phyloP scores from a whole-genome alignment of 192 early-diverging fungal species.

The Coemansia asiatica region DNA sequence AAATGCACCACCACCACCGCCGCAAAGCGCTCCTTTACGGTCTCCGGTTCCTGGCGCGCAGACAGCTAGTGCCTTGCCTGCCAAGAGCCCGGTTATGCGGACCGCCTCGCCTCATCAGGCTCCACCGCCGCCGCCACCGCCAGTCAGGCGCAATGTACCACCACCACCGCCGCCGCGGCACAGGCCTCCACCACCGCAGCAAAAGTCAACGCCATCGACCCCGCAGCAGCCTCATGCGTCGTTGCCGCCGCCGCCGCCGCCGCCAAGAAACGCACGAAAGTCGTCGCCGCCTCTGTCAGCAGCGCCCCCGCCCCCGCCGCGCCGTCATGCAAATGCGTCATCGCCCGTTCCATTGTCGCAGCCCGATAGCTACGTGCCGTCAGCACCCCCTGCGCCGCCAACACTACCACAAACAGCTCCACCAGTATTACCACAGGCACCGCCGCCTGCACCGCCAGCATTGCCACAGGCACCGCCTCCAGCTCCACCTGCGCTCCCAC shows the following conservation, averaged over 20 bases:
- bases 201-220: neutral
- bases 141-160: conserved; percentile 14
- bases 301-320: conserved; percentile 28
- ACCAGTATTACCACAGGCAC: conserved; percentile 13
- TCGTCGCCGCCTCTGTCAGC: conserved; percentile 17
- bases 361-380: conserved; percentile 9
- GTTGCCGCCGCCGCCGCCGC: conserved; percentile 21
- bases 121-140: conserved; percentile 18
- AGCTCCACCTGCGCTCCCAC: conserved; percentile 15
- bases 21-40: conserved; percentile 11
- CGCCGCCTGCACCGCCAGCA: conserved; percentile 22
- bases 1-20: conserved; percentile 36
- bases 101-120: conserved; percentile 8
- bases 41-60: neutral
- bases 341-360: conserved; percentile 6
- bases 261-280: conserved; percentile 15
- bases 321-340: conserved; percentile 8
- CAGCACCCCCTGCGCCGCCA: conserved; percentile 22
- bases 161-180: conserved; percentile 33
- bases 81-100: neutral
- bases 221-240: neutral
- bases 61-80: neutral
- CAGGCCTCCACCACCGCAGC: neutral
- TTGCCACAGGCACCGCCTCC: conserved; percentile 14
- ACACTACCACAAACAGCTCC: conserved; percentile 8